Evolutionary conservation across 495 filamentous ascomycete species (phyloP), one percentile per base, ranked within the genome.

Genomic region (Lasiosphaeria miniovina): DNA sequence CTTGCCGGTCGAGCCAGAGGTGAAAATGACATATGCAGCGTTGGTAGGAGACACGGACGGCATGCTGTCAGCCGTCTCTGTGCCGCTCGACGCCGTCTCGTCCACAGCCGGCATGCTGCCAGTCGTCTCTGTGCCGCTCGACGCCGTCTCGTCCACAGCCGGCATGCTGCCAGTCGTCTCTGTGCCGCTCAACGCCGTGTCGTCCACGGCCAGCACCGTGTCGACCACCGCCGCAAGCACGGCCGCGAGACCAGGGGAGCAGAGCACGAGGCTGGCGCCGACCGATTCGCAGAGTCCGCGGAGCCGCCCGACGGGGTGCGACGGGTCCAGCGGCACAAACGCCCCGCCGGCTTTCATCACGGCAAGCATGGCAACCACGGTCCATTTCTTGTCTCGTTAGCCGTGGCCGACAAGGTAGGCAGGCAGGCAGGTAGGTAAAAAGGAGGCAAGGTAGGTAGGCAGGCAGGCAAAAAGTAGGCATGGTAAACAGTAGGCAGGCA

Each of bases 1-100:
- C 6, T 75, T 77, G 1, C 86, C 86, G 0, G 85, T 88, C 8
- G 77, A 81, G 0, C 86, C 86, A 61, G 80, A 80, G 0, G 86
- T 88, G 60, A 84, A 87, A 9, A 85, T 71, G 12, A 86, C 70
- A 62, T 83, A 89, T 3, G 61, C 55, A 1, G 64, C 49, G 35
- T 72, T 64, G 8, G 12, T 48, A 49, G 46, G 56, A 14, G 32
- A 24, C 6, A 57, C 49, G 12, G 38, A 31, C n/a, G 54, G 54
- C 6, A 17, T 2, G 49, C 11, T 10, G 12, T 45, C 24, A 36
- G 41, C 24, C 10, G 6, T 46, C 14, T 52, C 45, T 46, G 14
- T 34, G 2, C 5, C 5, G 3, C 32, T 33, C 10, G 3, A 34
- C n/a, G 4, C 50, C 6, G 46, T 31, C 3, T 38, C 48, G 24